Evolutionary conservation across 192 early-diverging fungal species (phyloP), one percentile per base, ranked within the genome.

Genomic region (Mortierella hygrophila): DNA sequence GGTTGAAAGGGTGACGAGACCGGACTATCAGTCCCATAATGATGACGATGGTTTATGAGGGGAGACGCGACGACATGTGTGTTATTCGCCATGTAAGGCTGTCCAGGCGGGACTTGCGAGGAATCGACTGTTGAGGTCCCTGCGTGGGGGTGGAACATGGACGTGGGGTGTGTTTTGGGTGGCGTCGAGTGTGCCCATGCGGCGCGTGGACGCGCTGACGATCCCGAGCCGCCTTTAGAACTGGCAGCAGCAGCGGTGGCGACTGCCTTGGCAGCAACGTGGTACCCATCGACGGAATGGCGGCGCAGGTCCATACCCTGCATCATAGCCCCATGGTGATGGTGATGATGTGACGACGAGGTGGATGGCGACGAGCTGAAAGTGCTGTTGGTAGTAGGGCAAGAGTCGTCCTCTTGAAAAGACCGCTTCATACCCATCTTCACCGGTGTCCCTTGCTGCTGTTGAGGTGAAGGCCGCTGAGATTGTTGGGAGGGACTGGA

Each of bases 21-120:
- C 9, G 60, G 60, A 65, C 29, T 65, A 32, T 8, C 21, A 46
- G 23, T 10, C 41, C 6, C 18, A n/a, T 52, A 6, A 18, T 52
- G 5, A 16, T 52, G 49, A 3, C 6, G 18, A 6, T 52, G 49
- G 18, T 13, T 72, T 44, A 46, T 72, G 10, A n/a, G 21, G 13
- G 40, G 71, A 49, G 71, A 29, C 7, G 44, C 38, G 13, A 40
- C 40, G 69, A 41, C 20, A 13, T 29, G 60, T 15, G 18, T 3
- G 60, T 32, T 65, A 15, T 76, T 35, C 4, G 76, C 60, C 70
- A 86, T 76, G 38, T 54, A 74, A 8, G 83, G 83, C 44, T 86
- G 83, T 15, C 78, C 79, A n/a, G 75, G 79, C 11, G 83, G 79
- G 11, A 77, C 46, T 37, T 80, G 78, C 4, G 65, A 26, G 41